Evolutionary conservation across 257 asterid species (phyloP).

Genomic region (Capsicum baccatum): DNA sequence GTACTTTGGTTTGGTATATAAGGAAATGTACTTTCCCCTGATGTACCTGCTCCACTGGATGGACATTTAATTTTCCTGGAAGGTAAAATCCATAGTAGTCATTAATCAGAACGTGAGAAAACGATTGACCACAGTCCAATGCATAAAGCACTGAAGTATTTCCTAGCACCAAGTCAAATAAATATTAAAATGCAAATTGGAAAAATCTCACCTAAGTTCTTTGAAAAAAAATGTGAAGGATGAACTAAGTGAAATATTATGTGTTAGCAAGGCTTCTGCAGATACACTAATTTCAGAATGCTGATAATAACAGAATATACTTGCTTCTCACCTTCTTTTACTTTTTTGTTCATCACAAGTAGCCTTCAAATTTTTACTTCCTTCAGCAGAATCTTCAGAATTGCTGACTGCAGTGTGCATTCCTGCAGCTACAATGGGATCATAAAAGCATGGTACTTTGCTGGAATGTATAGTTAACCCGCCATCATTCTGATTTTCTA

Average conservation of each 20-base stretch:
- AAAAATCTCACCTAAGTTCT: background rate
- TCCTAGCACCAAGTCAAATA: background rate
- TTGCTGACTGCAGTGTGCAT: conserved; percentile 40
- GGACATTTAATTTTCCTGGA: conserved; percentile 56
- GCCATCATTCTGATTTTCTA: conserved; percentile 35
- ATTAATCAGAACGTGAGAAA: background rate
- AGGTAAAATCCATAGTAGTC: background rate
- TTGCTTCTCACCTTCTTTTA: conserved; percentile 59
- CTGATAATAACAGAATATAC: background rate
- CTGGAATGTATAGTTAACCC: conserved; percentile 41
- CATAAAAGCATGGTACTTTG: conserved; percentile 34
- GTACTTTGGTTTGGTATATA: conserved; percentile 35
- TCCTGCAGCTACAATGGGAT: conserved; percentile 36
- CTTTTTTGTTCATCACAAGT: conserved; percentile 51
- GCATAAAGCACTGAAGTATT: background rate
- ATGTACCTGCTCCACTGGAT: conserved; percentile 39
- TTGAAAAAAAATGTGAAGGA: background rate
- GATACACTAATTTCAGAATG: background rate
- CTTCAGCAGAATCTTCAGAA: conserved; percentile 54
- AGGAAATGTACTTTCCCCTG: conserved; percentile 37
- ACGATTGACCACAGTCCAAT: conserved; percentile 4
- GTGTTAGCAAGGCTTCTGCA: background rate
- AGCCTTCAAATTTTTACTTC: conserved; percentile 42
- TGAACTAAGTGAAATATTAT: background rate
- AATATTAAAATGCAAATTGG: background rate